Base-by-base conservation (phyloP, 345 rosid genomes). In the Gossypium longicalyx region DNA sequence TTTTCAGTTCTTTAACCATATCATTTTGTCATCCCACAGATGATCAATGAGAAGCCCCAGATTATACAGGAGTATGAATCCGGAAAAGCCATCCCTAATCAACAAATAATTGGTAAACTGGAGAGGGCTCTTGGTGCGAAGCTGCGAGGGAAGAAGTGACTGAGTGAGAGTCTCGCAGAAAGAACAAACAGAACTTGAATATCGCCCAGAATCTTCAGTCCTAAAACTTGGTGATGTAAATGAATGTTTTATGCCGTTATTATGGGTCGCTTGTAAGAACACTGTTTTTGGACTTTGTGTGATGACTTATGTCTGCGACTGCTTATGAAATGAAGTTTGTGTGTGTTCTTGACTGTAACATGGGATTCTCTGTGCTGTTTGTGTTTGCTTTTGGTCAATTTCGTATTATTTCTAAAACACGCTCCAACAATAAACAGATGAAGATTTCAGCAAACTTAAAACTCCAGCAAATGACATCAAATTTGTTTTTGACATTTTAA, bases 81-180 rank as follows among this genome's bases (percentile, higher is more conserved):
- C 59, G 99, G 99, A 34, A 95, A 95, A 80, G 98, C 99, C 49
- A 91, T 95, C 61, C 99, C 99, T 1, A 95, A 95, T 60, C 99
- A 95, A 75, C 97, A 93, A 84, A 86, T 91, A 61, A 87, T 95
- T 48, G 72, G 81, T 74, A 95, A 95, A 82, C 86, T 95, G 73
- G 98, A 95, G 89, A 90, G 98, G 84, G 93, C 97, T 48, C 98
- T 95, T 65, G 90, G 97, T 51, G 86, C 77, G 58, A 95, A 93
- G 80, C 91, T 93, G 56, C 94, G 97, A 38, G 98, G 98, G 7
- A 95, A 90, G 87, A 95, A 93, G 85, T 93, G 85, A 43, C 49
- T 5, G 7, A 34, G 7, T 0, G 0, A 7, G 12, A 22, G 23
- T 48, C 52, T 7, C 66, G 25, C 22, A 15, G 67, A 15, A 67